These are phyloP conservation scores for Pascua sp. DNA, from an alignment of 1,284 basidiomycete genomes.

Conservation along the genomic window DNA sequence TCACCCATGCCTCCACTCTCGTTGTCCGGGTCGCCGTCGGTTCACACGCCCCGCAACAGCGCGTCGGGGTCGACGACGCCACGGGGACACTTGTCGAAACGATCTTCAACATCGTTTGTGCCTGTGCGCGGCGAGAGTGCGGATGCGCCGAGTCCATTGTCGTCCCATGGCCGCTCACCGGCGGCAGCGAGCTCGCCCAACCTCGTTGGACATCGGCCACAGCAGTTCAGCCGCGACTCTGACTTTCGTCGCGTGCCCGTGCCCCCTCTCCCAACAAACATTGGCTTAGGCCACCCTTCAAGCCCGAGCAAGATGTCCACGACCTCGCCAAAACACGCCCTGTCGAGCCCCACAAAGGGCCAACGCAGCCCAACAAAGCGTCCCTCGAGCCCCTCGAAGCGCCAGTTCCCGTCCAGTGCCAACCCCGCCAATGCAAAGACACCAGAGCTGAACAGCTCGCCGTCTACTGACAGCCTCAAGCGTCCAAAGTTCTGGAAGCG, in stretches of 20 bases:
- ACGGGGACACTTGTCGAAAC: not conserved
- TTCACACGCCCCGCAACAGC: not conserved
- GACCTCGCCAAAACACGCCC: not conserved
- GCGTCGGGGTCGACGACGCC: not conserved
- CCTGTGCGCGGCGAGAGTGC: constrained; percentile 3
- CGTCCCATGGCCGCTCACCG: constrained; percentile 5
- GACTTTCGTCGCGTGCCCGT: constrained; percentile 1
- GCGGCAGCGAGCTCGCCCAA: constrained; percentile 11
- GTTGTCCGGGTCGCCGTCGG: not conserved
- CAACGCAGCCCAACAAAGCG: too few relatives aligned
- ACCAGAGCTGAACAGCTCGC: constrained; percentile 2
- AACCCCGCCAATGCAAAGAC: too few relatives aligned
- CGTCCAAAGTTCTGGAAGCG: constrained; percentile 12
- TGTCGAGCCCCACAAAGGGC: too few relatives aligned
- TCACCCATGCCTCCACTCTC: not conserved
- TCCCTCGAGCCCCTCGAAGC: too few relatives aligned
- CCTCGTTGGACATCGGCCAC: not conserved
- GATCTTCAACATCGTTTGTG: constrained; percentile 1
- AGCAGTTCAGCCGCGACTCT: not conserved
- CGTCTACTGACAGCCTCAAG: constrained; percentile 8
- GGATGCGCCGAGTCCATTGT: not conserved
- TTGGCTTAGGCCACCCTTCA: not conserved
- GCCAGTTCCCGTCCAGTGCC: too few relatives aligned
- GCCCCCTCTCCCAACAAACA: not conserved
- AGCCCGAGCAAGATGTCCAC: not conserved